Evolutionary conservation across 176 grass and related monocot genomes (phyloP), one percentile per base, ranked within the genome.

Genomic region (Triticum monococcum): DNA sequence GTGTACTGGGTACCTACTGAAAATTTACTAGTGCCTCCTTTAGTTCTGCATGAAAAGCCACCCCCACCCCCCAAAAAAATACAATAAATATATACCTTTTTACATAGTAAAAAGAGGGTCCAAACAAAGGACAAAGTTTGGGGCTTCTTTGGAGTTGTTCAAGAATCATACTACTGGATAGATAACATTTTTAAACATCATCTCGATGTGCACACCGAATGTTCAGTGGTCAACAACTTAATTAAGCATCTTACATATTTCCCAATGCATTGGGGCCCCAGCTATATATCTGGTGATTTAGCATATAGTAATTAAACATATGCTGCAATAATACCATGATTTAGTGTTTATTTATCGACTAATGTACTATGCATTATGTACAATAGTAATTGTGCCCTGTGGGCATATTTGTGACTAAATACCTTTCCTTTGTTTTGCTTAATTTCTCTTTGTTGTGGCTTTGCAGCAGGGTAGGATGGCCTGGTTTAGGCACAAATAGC

Each of bases 401-500:
- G 40, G 40, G 40, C 40, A 41, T 41, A 41, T 3, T 41, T 24
- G 8, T 73, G 7, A 73, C 4, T 66, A 66, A 43, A 17, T 52
- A 17, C 14, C 5, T 52, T 35, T 11, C 0, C 20, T 1, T 41
- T 59, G 0, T 12, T 43, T 84, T 38, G 22, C 5, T 13, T 33
- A 30, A 5, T 25, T 24, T 83, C 9, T 65, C 4, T 17, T 24
- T 66, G 70, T 60, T 54, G 28, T 64, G 77, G 7, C 17, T n/a
- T 84, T 75, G 20, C 89, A 85, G 89, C 88, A 89, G 75, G 75
- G 86, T 28, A 83, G 84, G 78, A 41, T 90, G 85, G 82, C 74
- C 64, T 86, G 87, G 36, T 90, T 23, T 84, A 36, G 61, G 73
- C 66, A 59, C 84, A 77, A 88, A 78, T 73, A 75, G 37, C 52